These are phyloP conservation scores for Vigna trinervia DNA, from an alignment of 306 rosid species.

Conservation along the genomic window DNA sequence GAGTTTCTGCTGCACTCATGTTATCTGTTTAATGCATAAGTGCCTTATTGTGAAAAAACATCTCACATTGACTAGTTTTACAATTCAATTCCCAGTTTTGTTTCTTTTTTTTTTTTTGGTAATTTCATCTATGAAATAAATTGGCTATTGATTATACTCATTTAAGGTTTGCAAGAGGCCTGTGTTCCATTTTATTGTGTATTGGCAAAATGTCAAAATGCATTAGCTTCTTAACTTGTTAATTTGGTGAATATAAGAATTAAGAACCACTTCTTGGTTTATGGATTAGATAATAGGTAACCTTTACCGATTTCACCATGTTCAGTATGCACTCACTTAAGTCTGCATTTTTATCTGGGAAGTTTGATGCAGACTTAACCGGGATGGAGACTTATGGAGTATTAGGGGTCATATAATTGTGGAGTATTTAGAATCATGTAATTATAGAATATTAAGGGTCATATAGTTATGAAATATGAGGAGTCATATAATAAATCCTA, in stretches of 20 bases:
- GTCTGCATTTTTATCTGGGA: too few relatives aligned
- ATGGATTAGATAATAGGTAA: slow-evolving; percentile 4
- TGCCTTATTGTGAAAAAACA: slow-evolving; percentile 1
- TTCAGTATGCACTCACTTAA: too few relatives aligned
- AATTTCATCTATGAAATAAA: slow-evolving; percentile 4
- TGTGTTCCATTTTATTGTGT: not conserved
- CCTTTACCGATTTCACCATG: not conserved
- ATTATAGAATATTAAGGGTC: too few relatives aligned
- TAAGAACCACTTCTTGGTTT: slow-evolving; percentile 7
- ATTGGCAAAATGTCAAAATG: not conserved
- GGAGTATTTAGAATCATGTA: too few relatives aligned
- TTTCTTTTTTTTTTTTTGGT: not conserved
- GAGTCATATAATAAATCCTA: too few relatives aligned
- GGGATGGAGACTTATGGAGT: too few relatives aligned
- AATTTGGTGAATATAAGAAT: slow-evolving; percentile 10
- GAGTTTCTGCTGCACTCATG: slow-evolving; percentile 52
- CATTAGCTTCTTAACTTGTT: slow-evolving; percentile 3
- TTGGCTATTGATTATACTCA: slow-evolving; percentile 35
- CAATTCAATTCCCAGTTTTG: not conserved
- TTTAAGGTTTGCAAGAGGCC: not conserved
- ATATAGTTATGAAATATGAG: too few relatives aligned
- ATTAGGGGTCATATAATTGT: too few relatives aligned
- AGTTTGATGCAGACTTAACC: too few relatives aligned
- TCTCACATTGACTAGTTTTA: not conserved
- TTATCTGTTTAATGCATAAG: slow-evolving; percentile 37